phyloP scores from a whole-genome alignment of 352 stramenopile genomes.

The Pythium periplocum region DNA sequence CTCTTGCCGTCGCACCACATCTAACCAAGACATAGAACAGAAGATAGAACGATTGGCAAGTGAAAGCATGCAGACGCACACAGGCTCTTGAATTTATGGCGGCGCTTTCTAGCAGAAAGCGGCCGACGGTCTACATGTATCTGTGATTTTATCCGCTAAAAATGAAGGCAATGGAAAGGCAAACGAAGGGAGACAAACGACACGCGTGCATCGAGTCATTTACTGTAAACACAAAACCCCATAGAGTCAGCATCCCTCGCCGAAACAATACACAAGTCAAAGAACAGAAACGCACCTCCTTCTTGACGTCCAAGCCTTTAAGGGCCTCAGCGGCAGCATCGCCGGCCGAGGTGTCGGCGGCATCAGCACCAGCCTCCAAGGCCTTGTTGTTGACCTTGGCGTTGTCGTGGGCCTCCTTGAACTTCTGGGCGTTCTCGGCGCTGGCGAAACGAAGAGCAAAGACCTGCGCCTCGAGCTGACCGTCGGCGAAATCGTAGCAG shows the following conservation, averaged over 20 bases:
- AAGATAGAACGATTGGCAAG: too few relatives aligned
- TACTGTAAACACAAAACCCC: conserved; percentile 10
- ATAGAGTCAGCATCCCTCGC: not conserved
- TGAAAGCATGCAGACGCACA: too few relatives aligned
- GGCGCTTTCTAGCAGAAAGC: too few relatives aligned
- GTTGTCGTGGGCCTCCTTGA: conserved; percentile 94
- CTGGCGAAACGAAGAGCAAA: conserved; percentile 94
- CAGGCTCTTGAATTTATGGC: too few relatives aligned
- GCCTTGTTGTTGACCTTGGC: conserved; percentile 94
- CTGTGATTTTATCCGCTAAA: too few relatives aligned
- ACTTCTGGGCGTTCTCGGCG: conserved; percentile 94
- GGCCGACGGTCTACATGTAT: too few relatives aligned
- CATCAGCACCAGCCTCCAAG: conserved; percentile 90
- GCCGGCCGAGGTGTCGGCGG: conserved; percentile 85
- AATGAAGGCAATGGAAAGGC: too few relatives aligned
- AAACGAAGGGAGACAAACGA: too few relatives aligned
- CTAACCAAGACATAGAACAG: not conserved
- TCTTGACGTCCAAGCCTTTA: conserved; percentile 87
- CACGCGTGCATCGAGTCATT: not conserved
- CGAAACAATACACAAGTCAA: not conserved
- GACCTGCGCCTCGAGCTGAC: conserved; percentile 87
- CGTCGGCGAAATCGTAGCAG: conserved; percentile 97
- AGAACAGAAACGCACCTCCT: conserved; percentile 48
- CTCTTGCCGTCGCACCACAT: conserved; percentile 9
- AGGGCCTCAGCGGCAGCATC: conserved; percentile 92